A percentile compares a stretch with the other conserved stretches of the same genome.
phyloP scores from a whole-genome alignment of 441 rosid species.

The Populus hybrid region DNA sequence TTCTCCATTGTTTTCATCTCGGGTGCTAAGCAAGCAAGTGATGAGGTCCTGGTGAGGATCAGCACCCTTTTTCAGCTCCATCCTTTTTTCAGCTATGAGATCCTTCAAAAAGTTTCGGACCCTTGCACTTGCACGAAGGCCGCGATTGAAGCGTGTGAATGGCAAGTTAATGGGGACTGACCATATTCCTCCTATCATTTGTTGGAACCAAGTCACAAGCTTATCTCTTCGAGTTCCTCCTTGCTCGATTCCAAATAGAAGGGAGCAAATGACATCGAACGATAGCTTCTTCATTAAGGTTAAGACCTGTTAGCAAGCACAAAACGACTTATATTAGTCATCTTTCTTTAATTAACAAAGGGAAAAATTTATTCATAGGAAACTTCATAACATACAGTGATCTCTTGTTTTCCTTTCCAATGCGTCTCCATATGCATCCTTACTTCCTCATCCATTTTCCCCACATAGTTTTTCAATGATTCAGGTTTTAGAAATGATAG shows the following conservation, averaged over 20 bases:
- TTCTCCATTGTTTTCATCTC: conserved; percentile 9
- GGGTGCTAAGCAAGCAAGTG: conserved; percentile 35
- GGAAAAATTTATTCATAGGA: no score
- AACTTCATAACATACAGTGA: no score
- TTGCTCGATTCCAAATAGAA: conserved; percentile 40
- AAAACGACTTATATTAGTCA: no score
- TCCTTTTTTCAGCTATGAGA: conserved; percentile 33
- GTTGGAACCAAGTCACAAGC: conserved; percentile 26
- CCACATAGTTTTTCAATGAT: no score
- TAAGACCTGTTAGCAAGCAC: no score
- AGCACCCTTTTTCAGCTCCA: conserved; percentile 24
- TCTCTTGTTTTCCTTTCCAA: no score
- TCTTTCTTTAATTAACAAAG: no score
- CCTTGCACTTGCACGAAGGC: conserved; percentile 34
- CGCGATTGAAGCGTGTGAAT: conserved; percentile 42
- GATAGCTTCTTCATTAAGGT: no score
- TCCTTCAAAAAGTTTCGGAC: conserved; percentile 29
- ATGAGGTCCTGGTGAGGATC: conserved; percentile 39
- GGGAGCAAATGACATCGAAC: not conserved
- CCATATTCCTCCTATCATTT: conserved; percentile 52
- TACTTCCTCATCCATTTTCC: no score
- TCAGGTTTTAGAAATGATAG: no score
- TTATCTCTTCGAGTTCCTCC: conserved; percentile 33
- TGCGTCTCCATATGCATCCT: no score
- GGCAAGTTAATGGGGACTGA: conserved; percentile 33